These are phyloP conservation scores for Colletotrichum theobromicola DNA, from an alignment of 2,329 filamentous ascomycete species.

Conservation along the genomic window DNA sequence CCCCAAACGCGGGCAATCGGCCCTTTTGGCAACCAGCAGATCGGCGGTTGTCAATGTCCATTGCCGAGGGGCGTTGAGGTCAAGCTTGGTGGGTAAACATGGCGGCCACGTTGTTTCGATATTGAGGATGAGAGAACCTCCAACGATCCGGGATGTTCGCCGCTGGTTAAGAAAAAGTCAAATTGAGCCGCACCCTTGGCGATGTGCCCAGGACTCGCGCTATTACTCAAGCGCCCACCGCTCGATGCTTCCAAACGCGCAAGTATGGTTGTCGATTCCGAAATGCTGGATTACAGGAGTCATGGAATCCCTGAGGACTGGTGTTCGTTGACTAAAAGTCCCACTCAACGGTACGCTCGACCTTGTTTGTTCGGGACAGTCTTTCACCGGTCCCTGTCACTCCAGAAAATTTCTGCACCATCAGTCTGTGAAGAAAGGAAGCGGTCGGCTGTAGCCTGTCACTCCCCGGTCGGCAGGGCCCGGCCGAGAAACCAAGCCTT, in stretches of 20 bases:
- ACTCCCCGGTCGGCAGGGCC: not conserved
- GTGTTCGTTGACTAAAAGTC: conserved; percentile 5
- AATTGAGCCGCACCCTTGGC: conserved; percentile 11
- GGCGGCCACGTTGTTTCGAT: conserved; percentile 8
- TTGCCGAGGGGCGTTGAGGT: not conserved
- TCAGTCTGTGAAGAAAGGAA: not conserved
- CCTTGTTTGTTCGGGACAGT: not conserved
- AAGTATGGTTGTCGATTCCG: not conserved
- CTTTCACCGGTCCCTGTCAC: not conserved
- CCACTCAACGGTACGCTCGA: not conserved
- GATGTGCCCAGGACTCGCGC: not conserved
- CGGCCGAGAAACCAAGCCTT: not conserved
- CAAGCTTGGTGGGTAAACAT: not conserved
- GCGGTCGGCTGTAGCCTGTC: not conserved
- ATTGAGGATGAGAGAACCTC: not conserved
- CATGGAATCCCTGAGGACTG: not conserved
- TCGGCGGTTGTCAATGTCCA: not conserved
- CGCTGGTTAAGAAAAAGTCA: not conserved
- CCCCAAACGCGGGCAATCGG: not conserved
- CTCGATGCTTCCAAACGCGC: not conserved
- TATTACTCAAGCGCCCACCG: not conserved
- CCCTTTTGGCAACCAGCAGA: not conserved
- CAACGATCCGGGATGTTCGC: not conserved
- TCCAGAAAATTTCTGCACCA: not conserved
- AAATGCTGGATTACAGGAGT: not conserved